Conservation (phyloP, 1,139 yeast species). For the Nadsonia starkeyi-henricii region DNA sequence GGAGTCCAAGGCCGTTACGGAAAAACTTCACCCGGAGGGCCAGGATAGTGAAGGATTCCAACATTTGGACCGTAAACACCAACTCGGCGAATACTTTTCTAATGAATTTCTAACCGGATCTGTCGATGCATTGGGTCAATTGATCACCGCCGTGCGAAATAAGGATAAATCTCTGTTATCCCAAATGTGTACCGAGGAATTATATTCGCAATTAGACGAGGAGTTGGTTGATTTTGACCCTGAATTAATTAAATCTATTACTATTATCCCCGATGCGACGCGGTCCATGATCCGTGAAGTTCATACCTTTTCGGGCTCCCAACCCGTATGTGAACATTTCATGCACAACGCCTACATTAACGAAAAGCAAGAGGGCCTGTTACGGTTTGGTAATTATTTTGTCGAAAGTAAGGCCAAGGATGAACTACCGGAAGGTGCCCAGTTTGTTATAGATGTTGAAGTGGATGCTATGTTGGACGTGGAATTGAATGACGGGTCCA, state of each 20-base stretch:
- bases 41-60: not conserved
- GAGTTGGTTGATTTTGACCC: not conserved
- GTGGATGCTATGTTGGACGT: not conserved
- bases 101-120: not conserved
- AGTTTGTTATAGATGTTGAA: not conserved
- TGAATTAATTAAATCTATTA: not conserved
- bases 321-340: not conserved
- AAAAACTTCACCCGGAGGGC: not conserved
- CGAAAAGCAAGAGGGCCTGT: not conserved
- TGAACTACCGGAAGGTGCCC: not conserved
- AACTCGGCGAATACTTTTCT: not conserved
- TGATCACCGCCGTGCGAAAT: not conserved
- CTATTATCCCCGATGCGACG: not conserved
- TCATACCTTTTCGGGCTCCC: not conserved
- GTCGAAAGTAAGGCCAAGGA: not conserved
- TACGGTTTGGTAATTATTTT: not conserved
- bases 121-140: not conserved
- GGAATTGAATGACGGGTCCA: not conserved
- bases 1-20: not conserved
- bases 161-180: not conserved
- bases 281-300: not conserved
- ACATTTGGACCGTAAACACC: not conserved
- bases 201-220: not conserved
- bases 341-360: not conserved
- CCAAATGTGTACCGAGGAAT: not conserved